These are phyloP conservation scores for Ceratobasidium sp. DNA, from an alignment of 1,284 basidiomycete genomes.

Conservation along the genomic window DNA sequence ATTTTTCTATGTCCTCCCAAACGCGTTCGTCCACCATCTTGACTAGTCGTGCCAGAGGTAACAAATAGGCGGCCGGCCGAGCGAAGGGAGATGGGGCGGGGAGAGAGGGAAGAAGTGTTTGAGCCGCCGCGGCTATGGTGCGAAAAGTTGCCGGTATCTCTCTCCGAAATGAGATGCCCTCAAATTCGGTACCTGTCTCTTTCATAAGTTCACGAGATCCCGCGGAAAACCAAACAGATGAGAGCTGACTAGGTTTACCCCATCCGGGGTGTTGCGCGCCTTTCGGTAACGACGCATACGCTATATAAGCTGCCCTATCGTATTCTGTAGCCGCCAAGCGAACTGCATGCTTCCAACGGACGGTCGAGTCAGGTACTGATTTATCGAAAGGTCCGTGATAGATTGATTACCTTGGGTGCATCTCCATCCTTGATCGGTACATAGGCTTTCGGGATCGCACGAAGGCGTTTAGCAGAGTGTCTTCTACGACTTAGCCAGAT, in stretches of 20 bases:
- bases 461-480: conserved; percentile 41
- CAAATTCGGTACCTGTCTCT: conserved; percentile 43
- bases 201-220: neutral
- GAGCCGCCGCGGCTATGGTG: conserved; percentile 40
- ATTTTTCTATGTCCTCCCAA: conserved; percentile 41
- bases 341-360: conserved; percentile 41
- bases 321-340: conserved; percentile 47
- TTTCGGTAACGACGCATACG: conserved; percentile 44
- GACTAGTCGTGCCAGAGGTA: conserved; percentile 32
- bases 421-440: conserved; percentile 49
- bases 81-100: conserved; percentile 44
- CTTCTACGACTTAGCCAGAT: conserved; percentile 47
- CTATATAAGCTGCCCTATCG: conserved; percentile 46
- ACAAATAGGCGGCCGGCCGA: conserved; percentile 44
- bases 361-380: neutral
- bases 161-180: conserved; percentile 47
- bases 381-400: neutral
- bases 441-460: conserved; percentile 48
- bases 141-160: conserved; percentile 48
- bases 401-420: conserved; percentile 44
- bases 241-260: conserved; percentile 47
- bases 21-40: conserved; percentile 36
- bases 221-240: neutral
- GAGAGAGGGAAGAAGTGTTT: conserved; percentile 47
- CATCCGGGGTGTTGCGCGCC: conserved; percentile 47